Evolutionary conservation across 1,284 basidiomycete species (phyloP).

Genomic region (Xanthoconium separans): DNA sequence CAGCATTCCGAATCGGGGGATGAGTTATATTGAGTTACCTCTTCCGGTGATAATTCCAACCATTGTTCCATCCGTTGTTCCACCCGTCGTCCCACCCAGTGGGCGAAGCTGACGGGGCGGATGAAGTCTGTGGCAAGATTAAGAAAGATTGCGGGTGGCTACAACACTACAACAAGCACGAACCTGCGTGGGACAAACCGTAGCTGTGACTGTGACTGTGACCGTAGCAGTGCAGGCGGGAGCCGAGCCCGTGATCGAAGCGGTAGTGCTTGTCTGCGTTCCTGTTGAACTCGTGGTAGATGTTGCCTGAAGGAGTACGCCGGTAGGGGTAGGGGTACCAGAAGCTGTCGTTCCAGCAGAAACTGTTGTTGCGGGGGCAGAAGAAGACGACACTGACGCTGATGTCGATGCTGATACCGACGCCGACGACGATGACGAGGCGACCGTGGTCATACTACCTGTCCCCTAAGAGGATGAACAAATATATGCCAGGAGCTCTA

Average conservation of each 20-base stretch:
- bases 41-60: neutral
- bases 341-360: neutral
- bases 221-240: constrained; percentile 2
- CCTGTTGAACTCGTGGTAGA: neutral
- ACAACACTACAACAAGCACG: neutral
- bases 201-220: constrained; percentile 15
- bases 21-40: constrained; percentile 6
- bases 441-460: neutral
- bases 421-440: neutral
- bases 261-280: neutral
- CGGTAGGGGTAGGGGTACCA: neutral
- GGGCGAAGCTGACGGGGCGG: neutral
- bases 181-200: constrained; percentile 14
- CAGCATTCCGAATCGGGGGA: neutral
- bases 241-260: neutral
- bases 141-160: neutral
- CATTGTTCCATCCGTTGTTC: neutral
- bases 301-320: constrained; percentile 6
- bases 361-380: neutral
- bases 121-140: constrained; percentile 1
- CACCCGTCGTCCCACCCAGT: neutral
- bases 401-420: neutral
- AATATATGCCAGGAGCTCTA: neutral
- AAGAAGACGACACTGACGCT: neutral
- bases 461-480: constrained; percentile 1